phyloP scores from a whole-genome alignment of 1,284 basidiomycete species.

The Phenoliferia sp. region DNA sequence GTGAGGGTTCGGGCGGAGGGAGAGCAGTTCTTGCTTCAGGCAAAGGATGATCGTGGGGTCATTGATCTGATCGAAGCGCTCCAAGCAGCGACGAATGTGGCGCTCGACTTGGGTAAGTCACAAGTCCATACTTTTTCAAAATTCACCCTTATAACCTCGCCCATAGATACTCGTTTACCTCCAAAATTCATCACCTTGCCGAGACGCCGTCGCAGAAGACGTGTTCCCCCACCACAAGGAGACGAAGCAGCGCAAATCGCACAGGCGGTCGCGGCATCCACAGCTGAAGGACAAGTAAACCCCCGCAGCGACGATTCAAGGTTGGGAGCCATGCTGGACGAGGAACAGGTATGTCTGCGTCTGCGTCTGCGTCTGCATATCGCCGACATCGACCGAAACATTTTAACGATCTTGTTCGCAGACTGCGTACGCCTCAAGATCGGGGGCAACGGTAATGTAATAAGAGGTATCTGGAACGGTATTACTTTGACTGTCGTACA shows the following conservation, averaged over 20 bases:
- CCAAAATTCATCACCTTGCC: conserved; percentile 51
- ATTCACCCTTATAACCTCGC: neutral
- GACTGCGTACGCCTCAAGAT: neutral
- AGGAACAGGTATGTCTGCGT: conserved; percentile 33
- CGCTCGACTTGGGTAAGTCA: conserved; percentile 87
- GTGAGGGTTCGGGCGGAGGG: conserved; percentile 90
- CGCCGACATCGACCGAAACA: neutral
- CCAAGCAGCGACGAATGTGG: conserved; percentile 88
- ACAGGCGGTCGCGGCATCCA: conserved; percentile 16
- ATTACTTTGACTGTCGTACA: too few species aligned
- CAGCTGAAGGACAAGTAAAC: conserved; percentile 33
- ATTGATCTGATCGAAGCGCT: conserved; percentile 96
- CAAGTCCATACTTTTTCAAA: conserved; percentile 41
- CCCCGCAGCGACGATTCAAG: conserved; percentile 44
- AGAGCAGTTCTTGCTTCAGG: conserved; percentile 94
- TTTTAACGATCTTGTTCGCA: neutral
- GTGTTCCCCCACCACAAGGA: conserved; percentile 25
- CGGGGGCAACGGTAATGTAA: neutral
- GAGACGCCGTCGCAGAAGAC: conserved; percentile 45
- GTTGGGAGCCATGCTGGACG: conserved; percentile 36
- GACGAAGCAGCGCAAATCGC: conserved; percentile 7
- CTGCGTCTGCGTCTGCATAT: too few species aligned
- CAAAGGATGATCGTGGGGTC: conserved; percentile 74
- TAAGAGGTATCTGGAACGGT: too few species aligned
- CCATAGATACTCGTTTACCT: neutral